Evolutionary conservation across 1,284 basidiomycete species (phyloP).

Genomic region (Cutaneotrichosporon sp.): DNA sequence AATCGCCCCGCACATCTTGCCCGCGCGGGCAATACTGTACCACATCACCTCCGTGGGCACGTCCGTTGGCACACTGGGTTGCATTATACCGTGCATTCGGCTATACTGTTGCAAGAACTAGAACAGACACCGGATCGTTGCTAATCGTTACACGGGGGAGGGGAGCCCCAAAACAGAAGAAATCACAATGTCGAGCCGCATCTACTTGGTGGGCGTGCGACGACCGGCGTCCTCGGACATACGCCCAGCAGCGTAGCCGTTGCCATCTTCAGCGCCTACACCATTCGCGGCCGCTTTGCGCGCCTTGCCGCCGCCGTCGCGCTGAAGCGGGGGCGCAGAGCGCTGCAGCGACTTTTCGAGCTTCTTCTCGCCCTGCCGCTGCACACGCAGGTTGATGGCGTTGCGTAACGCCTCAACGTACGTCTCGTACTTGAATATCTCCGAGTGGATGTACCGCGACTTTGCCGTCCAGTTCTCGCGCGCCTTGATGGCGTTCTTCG

Average conservation of each 20-base stretch:
- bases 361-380: conserved; percentile 54
- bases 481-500: conserved; percentile 69
- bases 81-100: too few species aligned
- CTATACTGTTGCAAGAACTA: too few species aligned
- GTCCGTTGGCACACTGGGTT: too few species aligned
- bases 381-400: conserved; percentile 73
- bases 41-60: too few species aligned
- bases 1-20: too few species aligned
- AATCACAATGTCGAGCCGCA: too few species aligned
- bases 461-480: conserved; percentile 88
- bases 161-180: too few species aligned
- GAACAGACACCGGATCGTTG: too few species aligned
- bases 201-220: neutral
- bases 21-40: too few species aligned
- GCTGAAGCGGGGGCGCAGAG: conserved; percentile 3
- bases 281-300: neutral
- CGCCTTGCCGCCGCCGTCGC: neutral
- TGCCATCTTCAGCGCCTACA: neutral
- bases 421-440: conserved; percentile 93
- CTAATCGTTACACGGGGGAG: too few species aligned
- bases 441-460: conserved; percentile 77
- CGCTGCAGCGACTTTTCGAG: conserved; percentile 20
- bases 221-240: neutral
- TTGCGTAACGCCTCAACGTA: conserved; percentile 82
- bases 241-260: neutral